These are phyloP conservation scores for Leucaena leucocephala DNA, from an alignment of 306 rosid species.

Conservation along the genomic window DNA sequence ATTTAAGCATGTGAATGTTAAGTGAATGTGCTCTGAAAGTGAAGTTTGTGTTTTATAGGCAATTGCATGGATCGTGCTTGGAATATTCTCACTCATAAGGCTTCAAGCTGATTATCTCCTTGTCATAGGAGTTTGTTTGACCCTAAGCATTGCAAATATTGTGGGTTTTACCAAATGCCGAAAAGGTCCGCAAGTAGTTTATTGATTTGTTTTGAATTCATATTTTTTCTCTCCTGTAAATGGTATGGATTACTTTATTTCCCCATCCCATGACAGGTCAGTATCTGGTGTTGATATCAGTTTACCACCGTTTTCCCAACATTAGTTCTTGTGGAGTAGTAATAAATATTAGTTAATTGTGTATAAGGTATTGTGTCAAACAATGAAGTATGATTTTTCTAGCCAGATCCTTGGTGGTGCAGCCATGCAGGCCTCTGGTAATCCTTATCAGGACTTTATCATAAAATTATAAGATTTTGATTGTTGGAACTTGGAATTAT, in stretches of 20 bases:
- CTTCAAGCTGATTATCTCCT: conserved; percentile 99
- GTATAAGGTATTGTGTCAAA: conserved; percentile 1
- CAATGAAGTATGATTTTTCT: conserved; percentile 1
- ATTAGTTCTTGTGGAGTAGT: background rate
- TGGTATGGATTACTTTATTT: background rate
- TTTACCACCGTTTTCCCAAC: background rate
- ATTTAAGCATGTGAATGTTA: background rate
- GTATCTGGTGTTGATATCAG: background rate
- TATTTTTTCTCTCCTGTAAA: background rate
- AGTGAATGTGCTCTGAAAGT: conserved; percentile 19
- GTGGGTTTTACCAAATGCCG: conserved; percentile 97
- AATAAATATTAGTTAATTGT: background rate
- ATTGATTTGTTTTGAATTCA: conserved; percentile 25
- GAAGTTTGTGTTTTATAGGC: conserved; percentile 56
- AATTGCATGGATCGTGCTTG: conserved; percentile 73
- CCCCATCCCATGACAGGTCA: background rate
- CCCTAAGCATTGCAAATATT: conserved; percentile 89
- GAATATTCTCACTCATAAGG: conserved; percentile 90
- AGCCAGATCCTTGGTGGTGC: background rate
- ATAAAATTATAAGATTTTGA: background rate
- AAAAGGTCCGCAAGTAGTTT: conserved; percentile 60
- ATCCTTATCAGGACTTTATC: background rate
- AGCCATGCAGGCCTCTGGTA: background rate
- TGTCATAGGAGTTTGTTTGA: conserved; percentile 93
- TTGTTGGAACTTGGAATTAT: background rate